A percentile compares a stretch with the other conserved stretches of the same genome.
These are phyloP conservation scores for Cucurbitaria berberidis DNA, from an alignment of 2,329 filamentous ascomycete genomes.

Conservation along the genomic window DNA sequence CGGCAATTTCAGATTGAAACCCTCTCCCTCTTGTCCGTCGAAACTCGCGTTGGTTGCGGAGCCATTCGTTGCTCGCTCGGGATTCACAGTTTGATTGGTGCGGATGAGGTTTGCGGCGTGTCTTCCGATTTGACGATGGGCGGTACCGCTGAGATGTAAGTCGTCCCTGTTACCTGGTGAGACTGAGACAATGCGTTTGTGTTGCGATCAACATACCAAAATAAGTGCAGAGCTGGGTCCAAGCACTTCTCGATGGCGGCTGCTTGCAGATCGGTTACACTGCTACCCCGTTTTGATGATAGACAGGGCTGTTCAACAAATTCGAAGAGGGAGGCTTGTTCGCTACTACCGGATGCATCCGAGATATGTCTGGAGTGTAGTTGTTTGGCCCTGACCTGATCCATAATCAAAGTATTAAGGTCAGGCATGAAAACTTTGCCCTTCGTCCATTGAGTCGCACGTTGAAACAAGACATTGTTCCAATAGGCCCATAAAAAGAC, in stretches of 20 bases:
- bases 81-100: conserved; percentile 40
- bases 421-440: conserved; percentile 44
- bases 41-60: conserved; percentile 21
- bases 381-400: conserved; percentile 43
- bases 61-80: conserved; percentile 21
- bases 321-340: conserved; percentile 41
- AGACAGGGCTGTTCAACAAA: conserved; percentile 45
- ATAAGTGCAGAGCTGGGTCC: conserved; percentile 41
- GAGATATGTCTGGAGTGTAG: conserved; percentile 39
- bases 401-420: conserved; percentile 41
- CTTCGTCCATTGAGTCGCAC: conserved; percentile 37
- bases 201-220: conserved; percentile 38
- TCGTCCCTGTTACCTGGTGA: conserved; percentile 44
- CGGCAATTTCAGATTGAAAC: conserved; percentile 41
- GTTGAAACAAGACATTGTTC: conserved; percentile 42
- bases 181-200: conserved; percentile 43
- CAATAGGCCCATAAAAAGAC: conserved; percentile 45
- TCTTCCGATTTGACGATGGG: conserved; percentile 45
- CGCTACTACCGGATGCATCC: conserved; percentile 41
- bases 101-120: conserved; percentile 43
- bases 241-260: conserved; percentile 38
- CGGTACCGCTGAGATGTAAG: conserved; percentile 42
- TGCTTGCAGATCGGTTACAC: conserved; percentile 30
- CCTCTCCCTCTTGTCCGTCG: conserved; percentile 15
- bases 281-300: conserved; percentile 17